phyloP scores from a whole-genome alignment of 768 basidiomycete genomes.

The Mycena olivaceomarginata region DNA sequence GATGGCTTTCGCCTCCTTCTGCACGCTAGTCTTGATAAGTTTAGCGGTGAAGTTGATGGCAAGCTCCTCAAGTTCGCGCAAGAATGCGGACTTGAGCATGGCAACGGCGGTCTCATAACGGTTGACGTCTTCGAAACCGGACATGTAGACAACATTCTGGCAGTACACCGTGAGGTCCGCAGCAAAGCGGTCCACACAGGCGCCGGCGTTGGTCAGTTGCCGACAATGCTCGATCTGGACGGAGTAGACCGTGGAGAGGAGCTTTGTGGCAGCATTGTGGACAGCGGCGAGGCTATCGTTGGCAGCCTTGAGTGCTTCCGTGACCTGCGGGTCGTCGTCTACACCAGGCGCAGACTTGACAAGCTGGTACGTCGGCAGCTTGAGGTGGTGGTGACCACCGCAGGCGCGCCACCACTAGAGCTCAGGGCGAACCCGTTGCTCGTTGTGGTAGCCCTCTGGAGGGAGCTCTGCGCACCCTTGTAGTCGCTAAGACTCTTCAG shows the following conservation, averaged over 20 bases:
- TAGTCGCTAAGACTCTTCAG: constrained; percentile 17
- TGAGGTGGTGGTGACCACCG: constrained; percentile 3
- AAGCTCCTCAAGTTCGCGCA: neutral
- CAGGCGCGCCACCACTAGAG: neutral
- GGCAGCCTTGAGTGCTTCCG: neutral
- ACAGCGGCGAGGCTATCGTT: neutral
- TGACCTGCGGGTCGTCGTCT: neutral
- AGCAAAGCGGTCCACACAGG: neutral
- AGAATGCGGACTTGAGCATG: constrained; percentile 2
- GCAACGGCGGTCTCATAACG: neutral
- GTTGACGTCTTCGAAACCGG: neutral
- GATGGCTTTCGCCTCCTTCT: neutral
- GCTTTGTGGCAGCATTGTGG: neutral
- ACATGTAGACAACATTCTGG: neutral
- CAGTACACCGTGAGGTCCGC: neutral
- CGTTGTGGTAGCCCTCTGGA: constrained; percentile 6
- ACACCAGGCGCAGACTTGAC: neutral
- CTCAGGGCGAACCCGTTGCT: neutral
- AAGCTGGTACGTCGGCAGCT: constrained; percentile 5
- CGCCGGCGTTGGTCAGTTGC: neutral
- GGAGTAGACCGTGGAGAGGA: constrained; percentile 5
- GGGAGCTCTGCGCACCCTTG: constrained; percentile 3
- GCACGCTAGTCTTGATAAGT: neutral
- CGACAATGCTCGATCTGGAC: constrained; percentile 3
- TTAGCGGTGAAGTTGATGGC: constrained; percentile 3